Base-by-base conservation (phyloP, 225 moss, liverwort and hornwort species). In the Neckera pumila region DNA sequence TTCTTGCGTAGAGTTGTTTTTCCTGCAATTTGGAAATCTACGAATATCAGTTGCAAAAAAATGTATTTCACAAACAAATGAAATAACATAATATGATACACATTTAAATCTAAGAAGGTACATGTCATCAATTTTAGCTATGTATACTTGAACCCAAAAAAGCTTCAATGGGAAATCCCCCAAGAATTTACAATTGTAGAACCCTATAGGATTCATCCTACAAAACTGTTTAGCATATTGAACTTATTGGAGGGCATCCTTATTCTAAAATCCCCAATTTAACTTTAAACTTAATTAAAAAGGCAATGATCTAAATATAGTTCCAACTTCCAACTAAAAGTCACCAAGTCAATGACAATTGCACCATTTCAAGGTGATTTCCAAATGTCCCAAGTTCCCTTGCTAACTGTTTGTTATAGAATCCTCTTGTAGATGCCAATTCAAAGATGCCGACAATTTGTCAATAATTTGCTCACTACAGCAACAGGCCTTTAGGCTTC, bases 261-360 rank as follows among this genome's bases (percentile, higher is more conserved):
- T 45, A 0, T 28, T 43, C 3, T 16, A 16, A 16, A 6, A 15
- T 27, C 9, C 16, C 27, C 43, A 43, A 43, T 3, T 5, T 1
- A 6, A 43, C 14, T 7, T 3, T 0, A 0, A 38, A 38, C 0
- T 11, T 6, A 3, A 11, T 21, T 67, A 13, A 49, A 49, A 27
- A 15, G 12, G 2, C 10, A 17, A 6, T 0, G 1, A 28, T 10
- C 0, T 17, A 1, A 9, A 2, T 28, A 2, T 14, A 8, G 1
- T 26, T 42, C 3, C 5, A 71, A 1, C 26, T 71, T 42, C 16
- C 1, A 30, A 28, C 17, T 16, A 10, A 10, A 3, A 17, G 0
- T 11, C 16, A 43, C 10, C 17, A 0, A 22, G 13, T 69, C 13
- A 13, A 69, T 38, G 22, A 38, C 12, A 38, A 17, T 17, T 28